Base-by-base conservation (phyloP, 2,329 filamentous ascomycete genomes). In the Colletotrichum sp. region DNA sequence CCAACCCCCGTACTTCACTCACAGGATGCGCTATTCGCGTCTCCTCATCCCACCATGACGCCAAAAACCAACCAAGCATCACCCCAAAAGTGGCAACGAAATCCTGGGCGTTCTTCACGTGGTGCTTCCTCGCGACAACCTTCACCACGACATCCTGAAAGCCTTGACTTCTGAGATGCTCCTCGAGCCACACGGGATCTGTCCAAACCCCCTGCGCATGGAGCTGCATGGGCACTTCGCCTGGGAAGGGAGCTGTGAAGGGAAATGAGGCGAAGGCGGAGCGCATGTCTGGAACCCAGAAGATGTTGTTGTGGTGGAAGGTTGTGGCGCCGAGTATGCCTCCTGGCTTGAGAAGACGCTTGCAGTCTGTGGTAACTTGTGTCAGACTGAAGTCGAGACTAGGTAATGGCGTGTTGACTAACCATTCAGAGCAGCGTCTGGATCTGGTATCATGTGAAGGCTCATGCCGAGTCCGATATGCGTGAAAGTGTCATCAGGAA, bases 201-300 rank as follows among this genome's bases (percentile, higher is more conserved):
- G 82, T 78, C 86, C 87, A 89, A 32, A 83, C 78, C 4, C 84
- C 83, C 67, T 85, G 84, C 2, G 79, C 69, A 71, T 89, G 86
- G 30, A 84, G 81, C 66, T 87, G 85, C 84, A 87, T 84, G 0
- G 82, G 81, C 26, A 86, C 57, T 7, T 79, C 72, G 16, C 80
- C 71, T 0, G 85, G 83, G 34, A 85, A 81, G 6, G 86, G 84
- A 1, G 86, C 83, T 1, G 84, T 79, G 44, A 87, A 87, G 0
- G 87, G 84, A 55, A 89, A 83, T 1, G 84, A 82, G 16, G 78
- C 80, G 49, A 89, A 86, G 10, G 86, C 86, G 0, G 81, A 80
- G 15, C 81, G 79, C 36, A 88, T 49, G 34, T 88, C 86, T 0
- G 82, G 79, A 5, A 80, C 60, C 86, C 86, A 89, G 39, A 82